Evolutionary conservation across 331 rosid species (phyloP).

Genomic region (Spiraea crenata): DNA sequence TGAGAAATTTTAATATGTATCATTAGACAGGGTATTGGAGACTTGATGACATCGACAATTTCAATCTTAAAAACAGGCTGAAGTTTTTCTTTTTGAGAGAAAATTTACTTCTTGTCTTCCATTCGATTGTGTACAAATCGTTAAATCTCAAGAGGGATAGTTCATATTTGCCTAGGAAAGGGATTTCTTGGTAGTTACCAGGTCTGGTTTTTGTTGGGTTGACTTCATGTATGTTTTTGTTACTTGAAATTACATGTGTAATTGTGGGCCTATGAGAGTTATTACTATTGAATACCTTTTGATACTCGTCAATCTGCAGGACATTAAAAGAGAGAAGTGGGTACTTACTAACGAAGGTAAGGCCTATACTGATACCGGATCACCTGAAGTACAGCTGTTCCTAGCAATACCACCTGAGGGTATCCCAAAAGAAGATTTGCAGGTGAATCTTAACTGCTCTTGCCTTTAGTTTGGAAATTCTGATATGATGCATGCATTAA

Average conservation of each 20-base stretch:
- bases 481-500: neutral
- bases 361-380: slow-evolving; percentile 57
- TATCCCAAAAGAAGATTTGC: slow-evolving; percentile 71
- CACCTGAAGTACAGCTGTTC: slow-evolving; percentile 76
- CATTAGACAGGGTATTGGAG: neutral
- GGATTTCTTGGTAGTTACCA: neutral
- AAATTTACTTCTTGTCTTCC: too few relatives aligned
- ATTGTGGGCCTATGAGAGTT: neutral
- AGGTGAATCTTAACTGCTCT: slow-evolving; percentile 38
- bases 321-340: slow-evolving; percentile 75
- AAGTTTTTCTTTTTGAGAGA: too few relatives aligned
- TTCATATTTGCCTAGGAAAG: neutral
- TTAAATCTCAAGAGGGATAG: neutral
- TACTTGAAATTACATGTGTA: neutral
- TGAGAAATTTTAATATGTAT: neutral
- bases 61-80: too few relatives aligned
- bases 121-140: neutral
- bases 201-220: neutral
- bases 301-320: slow-evolving; percentile 37
- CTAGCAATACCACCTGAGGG: slow-evolving; percentile 77
- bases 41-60: too few relatives aligned
- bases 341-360: slow-evolving; percentile 75
- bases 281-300: neutral
- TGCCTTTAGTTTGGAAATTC: neutral
- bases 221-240: neutral